Percentiles rank a stretch among this genome's conserved stretches.
Evolutionary conservation across 164 flowering plant genomes (phyloP).

Genomic region (Umbellularia californica): DNA sequence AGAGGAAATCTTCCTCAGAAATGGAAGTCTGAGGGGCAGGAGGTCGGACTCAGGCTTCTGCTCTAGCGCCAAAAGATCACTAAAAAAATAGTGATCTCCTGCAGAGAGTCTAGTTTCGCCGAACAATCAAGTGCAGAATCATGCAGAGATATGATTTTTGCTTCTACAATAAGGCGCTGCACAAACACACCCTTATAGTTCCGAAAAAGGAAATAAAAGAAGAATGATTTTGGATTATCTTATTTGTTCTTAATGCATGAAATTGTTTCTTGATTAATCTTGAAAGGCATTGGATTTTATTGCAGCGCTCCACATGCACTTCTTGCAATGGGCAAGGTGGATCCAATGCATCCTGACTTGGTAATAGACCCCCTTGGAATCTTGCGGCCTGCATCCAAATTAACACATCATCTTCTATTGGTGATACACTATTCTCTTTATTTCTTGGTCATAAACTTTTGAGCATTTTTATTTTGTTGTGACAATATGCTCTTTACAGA

Average conservation of each 20-base stretch:
- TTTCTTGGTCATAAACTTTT: neutral
- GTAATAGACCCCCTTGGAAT: constrained; percentile 79
- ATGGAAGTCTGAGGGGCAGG: no score
- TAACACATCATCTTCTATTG: constrained; percentile 88
- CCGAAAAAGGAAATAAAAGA: no score
- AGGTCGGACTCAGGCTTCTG: no score
- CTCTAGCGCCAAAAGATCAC: no score
- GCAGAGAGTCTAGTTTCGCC: no score
- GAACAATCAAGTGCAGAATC: no score
- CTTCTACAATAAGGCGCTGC: no score
- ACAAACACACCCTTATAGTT: no score
- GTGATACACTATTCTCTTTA: constrained; percentile 28
- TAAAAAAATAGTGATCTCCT: no score
- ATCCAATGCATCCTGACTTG: constrained; percentile 80
- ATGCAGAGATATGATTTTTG: no score
- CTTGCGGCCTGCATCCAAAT: constrained; percentile 71
- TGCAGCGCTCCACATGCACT: constrained; percentile 97
- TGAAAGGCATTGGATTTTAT: constrained; percentile 14
- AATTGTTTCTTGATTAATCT: neutral
- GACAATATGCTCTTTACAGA: constrained; percentile 40
- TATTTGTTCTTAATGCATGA: neutral
- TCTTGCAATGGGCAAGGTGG: constrained; percentile 91
- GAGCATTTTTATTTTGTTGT: constrained; percentile 2
- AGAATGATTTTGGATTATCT: neutral
- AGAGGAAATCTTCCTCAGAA: no score